phyloP scores from a whole-genome alignment of 1,284 basidiomycete species.

The Neolentinus lepideus region DNA sequence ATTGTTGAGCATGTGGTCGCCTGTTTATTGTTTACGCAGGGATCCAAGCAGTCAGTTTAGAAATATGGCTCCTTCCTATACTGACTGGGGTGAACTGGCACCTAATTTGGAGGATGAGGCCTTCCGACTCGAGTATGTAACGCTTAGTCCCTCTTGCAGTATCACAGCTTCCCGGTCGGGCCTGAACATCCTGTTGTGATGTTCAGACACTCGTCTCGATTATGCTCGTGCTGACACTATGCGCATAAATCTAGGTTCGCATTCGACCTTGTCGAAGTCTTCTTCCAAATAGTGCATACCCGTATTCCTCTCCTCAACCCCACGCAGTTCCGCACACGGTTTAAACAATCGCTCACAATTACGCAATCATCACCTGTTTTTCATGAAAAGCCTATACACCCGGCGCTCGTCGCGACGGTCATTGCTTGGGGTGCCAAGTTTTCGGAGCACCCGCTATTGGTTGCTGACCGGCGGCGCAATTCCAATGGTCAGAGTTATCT shows the following conservation, averaged over 20 bases:
- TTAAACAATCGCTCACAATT: conserved; percentile 31
- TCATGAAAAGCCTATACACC: conserved; percentile 43
- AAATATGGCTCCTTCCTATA: conserved; percentile 36
- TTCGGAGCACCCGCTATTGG: conserved; percentile 78
- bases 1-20: conserved; percentile 1
- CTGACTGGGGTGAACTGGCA: conserved; percentile 66
- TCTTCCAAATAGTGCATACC: conserved; percentile 83
- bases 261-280: conserved; percentile 83
- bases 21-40: conserved; percentile 5
- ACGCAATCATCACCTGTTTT: conserved; percentile 19
- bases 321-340: conserved; percentile 60
- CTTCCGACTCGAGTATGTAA: conserved; percentile 70
- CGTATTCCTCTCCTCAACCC: conserved; percentile 79
- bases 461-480: conserved; percentile 69
- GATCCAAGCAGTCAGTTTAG: conserved; percentile 8
- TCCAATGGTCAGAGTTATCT: conserved; percentile 62
- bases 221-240: too few species aligned
- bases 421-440: conserved; percentile 92
- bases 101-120: conserved; percentile 58
- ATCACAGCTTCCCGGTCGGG: background rate
- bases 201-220: background rate
- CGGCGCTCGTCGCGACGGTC: conserved; percentile 79
- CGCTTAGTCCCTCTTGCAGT: conserved; percentile 8
- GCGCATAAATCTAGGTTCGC: conserved; percentile 53
- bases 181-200: background rate